Conservation (phyloP, 108 stramenopile species). For the Nannochloropsis oceanica region DNA sequence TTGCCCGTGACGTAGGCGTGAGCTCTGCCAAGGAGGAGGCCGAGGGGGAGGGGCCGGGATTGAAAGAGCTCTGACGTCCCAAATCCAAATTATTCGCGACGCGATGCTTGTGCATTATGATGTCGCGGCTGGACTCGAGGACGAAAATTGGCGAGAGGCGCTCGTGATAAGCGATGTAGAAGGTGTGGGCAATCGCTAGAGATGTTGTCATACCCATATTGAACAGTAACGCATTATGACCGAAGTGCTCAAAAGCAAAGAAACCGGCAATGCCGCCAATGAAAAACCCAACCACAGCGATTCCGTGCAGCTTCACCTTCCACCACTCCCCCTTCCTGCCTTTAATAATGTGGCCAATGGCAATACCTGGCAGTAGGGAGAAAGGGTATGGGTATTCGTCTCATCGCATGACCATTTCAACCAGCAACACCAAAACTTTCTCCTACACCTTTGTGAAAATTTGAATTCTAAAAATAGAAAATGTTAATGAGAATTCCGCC, state of each 20-base stretch:
- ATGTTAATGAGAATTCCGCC: too few relatives aligned
- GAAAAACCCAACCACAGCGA: background rate
- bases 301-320: background rate
- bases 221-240: background rate
- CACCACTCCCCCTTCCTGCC: background rate
- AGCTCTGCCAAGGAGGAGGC: background rate
- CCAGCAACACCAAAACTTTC: too few relatives aligned
- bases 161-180: background rate
- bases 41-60: background rate
- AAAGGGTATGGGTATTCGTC: too few relatives aligned
- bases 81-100: background rate
- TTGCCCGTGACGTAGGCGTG: background rate
- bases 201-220: background rate
- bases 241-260: background rate
- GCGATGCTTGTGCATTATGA: background rate
- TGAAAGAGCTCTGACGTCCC: background rate
- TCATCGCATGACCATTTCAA: too few relatives aligned
- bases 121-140: background rate
- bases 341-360: background rate
- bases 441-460: too few relatives aligned
- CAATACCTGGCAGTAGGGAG: too few relatives aligned
- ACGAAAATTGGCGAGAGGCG: background rate
- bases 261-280: background rate
- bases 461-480: too few relatives aligned
- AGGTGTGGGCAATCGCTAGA: background rate